Evolutionary conservation across 2,329 filamentous ascomycete genomes (phyloP), one percentile per base, ranked within the genome.

Genomic region (Acrocalymma vagum): DNA sequence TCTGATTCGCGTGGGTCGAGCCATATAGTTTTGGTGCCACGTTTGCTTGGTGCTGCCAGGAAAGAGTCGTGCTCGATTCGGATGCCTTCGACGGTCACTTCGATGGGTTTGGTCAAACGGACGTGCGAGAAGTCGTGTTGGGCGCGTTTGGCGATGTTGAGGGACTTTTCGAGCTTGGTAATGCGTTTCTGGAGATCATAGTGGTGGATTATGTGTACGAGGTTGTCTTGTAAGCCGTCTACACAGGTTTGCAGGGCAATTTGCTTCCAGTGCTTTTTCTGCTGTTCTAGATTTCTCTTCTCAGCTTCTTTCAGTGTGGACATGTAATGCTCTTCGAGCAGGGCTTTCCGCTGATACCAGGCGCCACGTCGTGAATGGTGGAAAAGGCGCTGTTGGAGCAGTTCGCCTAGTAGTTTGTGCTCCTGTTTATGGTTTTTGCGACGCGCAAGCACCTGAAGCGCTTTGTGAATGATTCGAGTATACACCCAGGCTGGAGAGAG

Each of bases 311-410:
- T 52, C 3, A 67, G 43, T 9, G 46, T 20, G 75, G 84, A 80
- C 88, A 97, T 92, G 68, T 99, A 97, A 63, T 95, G 91, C 66
- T 99, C 94, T 72, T 99, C 94, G 2, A 99, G 71, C 1, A 99
- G 75, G 1, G 93, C 94, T 70, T 95, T 96, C 14, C 94, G 88
- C 63, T 96, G 92, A 65, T 97, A 97, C 94, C 94, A 99, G 1
- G 85, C 83, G 0, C 94, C 94, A 27, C 94, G 83, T 18, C 92
- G 82, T 2, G 91, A 84, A 28, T 88, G 79, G 58, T 97, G 92
- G 58, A 97, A 97, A 0, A 96, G 78, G 4, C 81, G 81, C 63
- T 99, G 94, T 3, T 73, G 72, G 0, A 99, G 81, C 3, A 99
- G 79, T 59, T 94, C 88, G 0, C 72, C 78, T 1, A 96, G 73